phyloP scores from a whole-genome alignment of 768 basidiomycete genomes.

The Hypholoma fasciculare region DNA sequence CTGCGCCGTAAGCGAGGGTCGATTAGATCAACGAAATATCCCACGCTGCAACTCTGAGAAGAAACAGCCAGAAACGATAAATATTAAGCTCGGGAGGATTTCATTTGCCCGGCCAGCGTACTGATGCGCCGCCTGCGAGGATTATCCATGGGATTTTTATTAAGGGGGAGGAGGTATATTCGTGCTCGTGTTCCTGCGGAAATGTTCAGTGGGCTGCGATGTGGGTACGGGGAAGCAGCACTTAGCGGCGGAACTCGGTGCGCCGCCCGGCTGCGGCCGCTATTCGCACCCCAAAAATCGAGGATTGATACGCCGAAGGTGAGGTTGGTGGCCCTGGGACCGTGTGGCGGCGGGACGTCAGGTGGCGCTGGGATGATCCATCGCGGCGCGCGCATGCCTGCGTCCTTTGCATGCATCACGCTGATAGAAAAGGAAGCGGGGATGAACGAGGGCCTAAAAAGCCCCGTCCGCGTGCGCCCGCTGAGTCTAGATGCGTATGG shows the following conservation, averaged over 20 bases:
- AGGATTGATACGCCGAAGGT: not conserved
- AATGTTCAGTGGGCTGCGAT: not conserved
- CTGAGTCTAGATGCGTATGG: constrained; percentile 9
- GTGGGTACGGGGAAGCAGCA: not conserved
- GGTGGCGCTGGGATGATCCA: constrained; percentile 1
- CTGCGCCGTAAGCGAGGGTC: constrained; percentile 12
- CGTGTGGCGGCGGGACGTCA: not conserved
- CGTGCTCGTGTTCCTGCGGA: not conserved
- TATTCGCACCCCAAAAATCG: constrained; percentile 1
- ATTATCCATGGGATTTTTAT: not conserved
- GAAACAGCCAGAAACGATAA: constrained; percentile 5
- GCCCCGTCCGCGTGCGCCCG: not conserved
- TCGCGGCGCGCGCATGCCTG: not conserved
- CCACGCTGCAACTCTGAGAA: constrained; percentile 12
- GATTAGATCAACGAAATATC: constrained; percentile 15
- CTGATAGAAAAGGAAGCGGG: not conserved
- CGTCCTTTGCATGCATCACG: not conserved
- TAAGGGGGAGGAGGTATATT: not conserved
- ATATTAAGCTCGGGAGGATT: constrained; percentile 1
- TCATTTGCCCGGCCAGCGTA: no score
- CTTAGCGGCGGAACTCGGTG: not conserved
- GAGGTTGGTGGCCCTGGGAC: not conserved
- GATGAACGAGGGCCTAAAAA: not conserved
- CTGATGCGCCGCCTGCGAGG: not conserved
- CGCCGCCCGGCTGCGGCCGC: not conserved